These are phyloP conservation scores for Taiwanofungus camphoratus DNA, from an alignment of 1,284 basidiomycete genomes.

Conservation along the genomic window DNA sequence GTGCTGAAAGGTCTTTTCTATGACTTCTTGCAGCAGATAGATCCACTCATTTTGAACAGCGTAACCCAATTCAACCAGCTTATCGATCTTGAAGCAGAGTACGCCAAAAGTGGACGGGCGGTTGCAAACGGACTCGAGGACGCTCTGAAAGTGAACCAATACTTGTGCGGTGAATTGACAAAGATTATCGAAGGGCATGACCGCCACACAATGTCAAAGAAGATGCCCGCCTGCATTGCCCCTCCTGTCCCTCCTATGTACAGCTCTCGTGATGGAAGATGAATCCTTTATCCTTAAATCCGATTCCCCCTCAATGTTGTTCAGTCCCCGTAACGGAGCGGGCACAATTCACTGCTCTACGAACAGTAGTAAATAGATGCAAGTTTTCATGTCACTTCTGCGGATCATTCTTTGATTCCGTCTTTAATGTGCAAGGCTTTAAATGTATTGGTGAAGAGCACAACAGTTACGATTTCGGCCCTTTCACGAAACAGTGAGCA, in stretches of 20 bases:
- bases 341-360: too few species aligned
- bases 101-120: conserved; percentile 31
- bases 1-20: conserved; percentile 30
- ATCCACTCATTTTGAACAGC: conserved; percentile 20
- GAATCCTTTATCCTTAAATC: too few species aligned
- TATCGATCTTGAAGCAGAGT: conserved; percentile 37
- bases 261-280: too few species aligned
- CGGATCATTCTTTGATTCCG: too few species aligned
- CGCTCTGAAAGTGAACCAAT: conserved; percentile 27
- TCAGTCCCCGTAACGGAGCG: too few species aligned
- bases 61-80: conserved; percentile 35
- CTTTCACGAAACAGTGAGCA: too few species aligned
- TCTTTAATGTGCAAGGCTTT: too few species aligned
- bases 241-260: conserved; percentile 9
- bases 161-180: conserved; percentile 23
- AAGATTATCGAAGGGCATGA: conserved; percentile 34
- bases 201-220: conserved; percentile 28
- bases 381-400: too few species aligned
- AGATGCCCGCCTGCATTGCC: conserved; percentile 32
- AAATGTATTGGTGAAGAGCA: too few species aligned
- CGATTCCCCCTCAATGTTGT: too few species aligned
- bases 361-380: too few species aligned
- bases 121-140: conserved; percentile 31
- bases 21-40: conserved; percentile 13
- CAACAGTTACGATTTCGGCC: too few species aligned